Base-by-base conservation (phyloP, 2,329 filamentous ascomycete species). In the Claviceps quebecensis region DNA sequence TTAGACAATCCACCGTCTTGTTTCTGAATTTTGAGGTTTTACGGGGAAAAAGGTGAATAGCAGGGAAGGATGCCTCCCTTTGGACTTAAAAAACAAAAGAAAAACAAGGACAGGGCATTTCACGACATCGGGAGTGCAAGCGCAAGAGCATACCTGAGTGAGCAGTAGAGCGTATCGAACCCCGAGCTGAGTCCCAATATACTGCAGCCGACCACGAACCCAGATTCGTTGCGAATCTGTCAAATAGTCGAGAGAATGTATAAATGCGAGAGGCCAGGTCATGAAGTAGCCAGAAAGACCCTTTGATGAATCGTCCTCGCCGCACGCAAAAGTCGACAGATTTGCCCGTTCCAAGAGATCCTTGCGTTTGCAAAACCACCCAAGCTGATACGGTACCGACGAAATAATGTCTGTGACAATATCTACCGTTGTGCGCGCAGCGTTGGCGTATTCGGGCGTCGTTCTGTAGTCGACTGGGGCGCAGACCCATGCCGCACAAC, bases 401-500 rank as follows among this genome's bases (percentile, higher is more conserved):
- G 79, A 76, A 50, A 83, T 71, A 39, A 83, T 74, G 56, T 82
- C 79, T 3, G 72, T 71, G 55, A 82, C 77, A 50, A 69, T 70
- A 45, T 78, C 73, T 40, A 69, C 68, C 49, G 72, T 78, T 1
- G 69, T 69, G 39, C 73, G 65, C 16, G 74, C 71, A 4, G 76
- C 74, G 0, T 72, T 72, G 11, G 76, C 76, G 56, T 82, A 83
- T 61, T 82, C 77, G 17, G 77, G 73, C 5, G 78, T 82, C 1
- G 78, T 81, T 43, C 78, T 70, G 59, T 81, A 82, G 61, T 83
- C 79, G 8, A 78, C 71, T 0, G 80, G 79, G 8, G 72, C 69
- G 60, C 76, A 78, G 23, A 77, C 68, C 78, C 78, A 82, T 2
- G 80, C 79, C 6, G 75, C 72, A 57, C 77, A 81, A 6, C 80